Evolutionary conservation across 2,329 filamentous ascomycete genomes (phyloP).

Genomic region (Colletotrichum tropicale): DNA sequence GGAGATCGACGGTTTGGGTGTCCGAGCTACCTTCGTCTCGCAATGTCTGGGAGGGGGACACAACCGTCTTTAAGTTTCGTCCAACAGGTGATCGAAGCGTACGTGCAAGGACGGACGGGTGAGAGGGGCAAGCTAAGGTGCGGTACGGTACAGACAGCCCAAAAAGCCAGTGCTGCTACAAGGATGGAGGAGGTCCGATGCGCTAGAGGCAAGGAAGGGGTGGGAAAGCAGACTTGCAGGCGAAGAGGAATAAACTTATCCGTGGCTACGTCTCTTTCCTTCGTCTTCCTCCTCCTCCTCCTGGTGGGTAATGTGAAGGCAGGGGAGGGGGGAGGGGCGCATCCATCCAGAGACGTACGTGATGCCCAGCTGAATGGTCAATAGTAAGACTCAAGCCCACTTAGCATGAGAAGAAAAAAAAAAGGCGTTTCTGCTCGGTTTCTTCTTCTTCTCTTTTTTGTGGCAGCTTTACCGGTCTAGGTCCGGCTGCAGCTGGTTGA

Average conservation of each 20-base stretch:
- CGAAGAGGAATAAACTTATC: not conserved
- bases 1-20: slow-evolving; percentile 4
- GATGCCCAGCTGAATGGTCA: not conserved
- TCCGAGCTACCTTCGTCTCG: slow-evolving; percentile 17
- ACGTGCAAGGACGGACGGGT: slow-evolving; percentile 2
- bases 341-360: not conserved
- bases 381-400: not conserved
- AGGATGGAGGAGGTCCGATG: not conserved
- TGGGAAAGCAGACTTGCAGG: not conserved
- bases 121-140: not conserved
- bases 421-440: not conserved
- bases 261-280: not conserved
- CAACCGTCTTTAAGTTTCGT: slow-evolving; percentile 15
- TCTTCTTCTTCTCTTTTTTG: not conserved
- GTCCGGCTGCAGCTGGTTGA: not conserved
- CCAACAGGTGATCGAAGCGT: slow-evolving; percentile 18
- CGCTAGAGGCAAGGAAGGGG: not conserved
- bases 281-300: not conserved
- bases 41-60: slow-evolving; percentile 13
- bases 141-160: not conserved
- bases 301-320: not conserved
- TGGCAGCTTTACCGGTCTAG: not conserved
- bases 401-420: not conserved
- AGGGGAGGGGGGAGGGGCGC: not conserved
- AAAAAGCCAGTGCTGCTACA: slow-evolving; percentile 2